Conservation (phyloP, 2,329 filamentous ascomycete genomes). For the Aspergillus terreus region DNA sequence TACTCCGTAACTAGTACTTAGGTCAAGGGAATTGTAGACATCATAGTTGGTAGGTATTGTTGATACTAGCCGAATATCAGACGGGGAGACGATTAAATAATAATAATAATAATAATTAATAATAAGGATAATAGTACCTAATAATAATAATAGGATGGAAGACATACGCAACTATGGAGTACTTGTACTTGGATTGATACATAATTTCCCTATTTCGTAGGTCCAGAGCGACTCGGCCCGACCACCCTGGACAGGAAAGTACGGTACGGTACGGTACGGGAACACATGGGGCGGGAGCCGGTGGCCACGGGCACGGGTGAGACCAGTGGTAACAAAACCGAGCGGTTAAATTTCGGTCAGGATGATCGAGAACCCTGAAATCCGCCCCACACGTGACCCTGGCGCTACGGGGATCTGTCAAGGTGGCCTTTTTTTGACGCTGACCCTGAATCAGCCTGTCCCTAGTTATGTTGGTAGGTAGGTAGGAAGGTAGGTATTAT, state of each 20-base stretch:
- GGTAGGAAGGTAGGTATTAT: background rate
- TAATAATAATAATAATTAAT: background rate
- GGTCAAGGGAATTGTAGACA: background rate
- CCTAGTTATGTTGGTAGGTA: background rate
- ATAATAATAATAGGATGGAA: background rate
- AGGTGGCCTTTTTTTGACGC: constrained; percentile 15
- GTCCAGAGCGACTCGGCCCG: background rate
- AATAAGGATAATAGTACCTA: background rate
- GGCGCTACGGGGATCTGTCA: constrained; percentile 12
- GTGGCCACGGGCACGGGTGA: background rate
- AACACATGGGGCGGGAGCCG: background rate
- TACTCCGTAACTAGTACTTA: no score
- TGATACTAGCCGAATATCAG: background rate
- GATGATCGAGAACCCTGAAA: constrained; percentile 13
- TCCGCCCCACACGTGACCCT: constrained; percentile 15
- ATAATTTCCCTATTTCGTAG: background rate
- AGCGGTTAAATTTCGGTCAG: constrained; percentile 12
- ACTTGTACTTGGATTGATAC: background rate
- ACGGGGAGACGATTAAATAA: background rate
- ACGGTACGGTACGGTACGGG: background rate
- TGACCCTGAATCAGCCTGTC: background rate
- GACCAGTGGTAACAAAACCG: constrained; percentile 2
- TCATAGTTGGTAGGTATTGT: background rate
- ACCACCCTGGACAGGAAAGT: background rate
- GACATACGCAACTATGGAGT: background rate